phyloP scores from a whole-genome alignment of 441 rosid species.

The Gossypium trilobum region DNA sequence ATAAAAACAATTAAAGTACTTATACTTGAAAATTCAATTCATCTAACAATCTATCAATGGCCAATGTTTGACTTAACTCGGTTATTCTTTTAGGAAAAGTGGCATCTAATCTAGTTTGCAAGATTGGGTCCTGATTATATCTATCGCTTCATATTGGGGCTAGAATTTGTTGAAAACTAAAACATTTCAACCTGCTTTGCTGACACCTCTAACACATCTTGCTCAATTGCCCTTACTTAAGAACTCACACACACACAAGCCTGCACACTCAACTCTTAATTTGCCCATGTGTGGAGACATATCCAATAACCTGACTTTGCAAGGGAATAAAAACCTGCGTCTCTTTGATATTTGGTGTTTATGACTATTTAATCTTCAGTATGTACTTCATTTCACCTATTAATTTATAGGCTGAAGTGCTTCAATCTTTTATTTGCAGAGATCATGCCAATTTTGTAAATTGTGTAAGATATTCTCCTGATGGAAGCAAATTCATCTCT shows the following conservation, averaged over 20 bases:
- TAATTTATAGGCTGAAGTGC: slow-evolving; percentile 12
- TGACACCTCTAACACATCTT: background rate
- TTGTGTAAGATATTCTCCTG: slow-evolving; percentile 82
- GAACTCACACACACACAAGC: background rate
- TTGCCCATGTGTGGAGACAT: background rate
- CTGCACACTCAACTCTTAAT: background rate
- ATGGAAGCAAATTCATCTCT: slow-evolving; percentile 77
- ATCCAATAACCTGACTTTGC: background rate
- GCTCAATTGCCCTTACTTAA: background rate
- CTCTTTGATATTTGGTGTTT: background rate
- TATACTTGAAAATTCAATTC: background rate
- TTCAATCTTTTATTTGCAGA: slow-evolving; percentile 31
- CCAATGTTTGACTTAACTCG: background rate
- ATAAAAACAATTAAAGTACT: background rate
- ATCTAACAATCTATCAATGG: background rate
- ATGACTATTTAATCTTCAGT: background rate
- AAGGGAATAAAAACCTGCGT: background rate
- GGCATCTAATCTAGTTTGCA: background rate
- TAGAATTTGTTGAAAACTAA: background rate
- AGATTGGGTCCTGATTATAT: background rate
- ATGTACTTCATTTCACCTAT: background rate
- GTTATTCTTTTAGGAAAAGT: background rate
- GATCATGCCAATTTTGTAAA: slow-evolving; percentile 91
- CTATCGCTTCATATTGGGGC: background rate
- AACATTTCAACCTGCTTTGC: background rate